These are phyloP conservation scores for Bipolaris victoriae DNA, from an alignment of 2,329 filamentous ascomycete species.

Conservation along the genomic window DNA sequence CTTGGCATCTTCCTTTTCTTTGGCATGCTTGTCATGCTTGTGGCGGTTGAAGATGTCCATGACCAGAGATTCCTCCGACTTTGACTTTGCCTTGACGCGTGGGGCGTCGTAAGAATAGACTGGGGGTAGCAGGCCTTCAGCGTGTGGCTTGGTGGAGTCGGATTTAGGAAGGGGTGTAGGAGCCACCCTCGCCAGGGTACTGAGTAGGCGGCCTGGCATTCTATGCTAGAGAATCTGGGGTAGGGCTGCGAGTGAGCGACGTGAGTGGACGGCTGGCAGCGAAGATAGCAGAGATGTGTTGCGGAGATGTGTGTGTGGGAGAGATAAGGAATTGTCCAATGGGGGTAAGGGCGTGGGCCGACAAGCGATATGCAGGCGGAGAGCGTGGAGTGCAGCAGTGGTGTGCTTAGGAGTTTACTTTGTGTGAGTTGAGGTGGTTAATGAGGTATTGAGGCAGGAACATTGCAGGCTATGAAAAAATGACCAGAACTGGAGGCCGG, in stretches of 20 bases:
- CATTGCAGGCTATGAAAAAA: conserved; percentile 29
- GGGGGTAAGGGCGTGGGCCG: conserved; percentile 16
- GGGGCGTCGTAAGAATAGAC: conserved; percentile 46
- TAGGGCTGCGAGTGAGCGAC: conserved; percentile 28
- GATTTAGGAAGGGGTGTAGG: conserved; percentile 42
- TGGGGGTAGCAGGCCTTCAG: conserved; percentile 40
- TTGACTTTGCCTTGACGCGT: conserved; percentile 30
- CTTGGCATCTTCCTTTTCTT: conserved; percentile 30
- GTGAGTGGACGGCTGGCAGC: conserved; percentile 18
- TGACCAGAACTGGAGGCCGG: conserved; percentile 1
- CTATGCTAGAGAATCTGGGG: conserved; percentile 38
- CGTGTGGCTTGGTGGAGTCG: conserved; percentile 31
- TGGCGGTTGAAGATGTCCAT: conserved; percentile 51
- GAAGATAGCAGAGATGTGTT: background rate
- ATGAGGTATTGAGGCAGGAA: conserved; percentile 39
- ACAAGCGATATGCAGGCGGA: conserved; percentile 25
- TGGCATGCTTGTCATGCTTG: conserved; percentile 34
- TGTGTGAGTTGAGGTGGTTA: conserved; percentile 45
- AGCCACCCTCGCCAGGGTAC: conserved; percentile 40
- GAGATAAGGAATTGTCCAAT: conserved; percentile 31
- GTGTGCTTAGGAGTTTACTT: conserved; percentile 39
- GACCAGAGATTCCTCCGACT: conserved; percentile 44
- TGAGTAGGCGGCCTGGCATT: conserved; percentile 48
- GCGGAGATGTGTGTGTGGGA: conserved; percentile 17
- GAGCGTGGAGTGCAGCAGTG: conserved; percentile 15